Percentiles rank a stretch among this genome's conserved stretches.
Evolutionary conservation across 2,329 filamentous ascomycete genomes (phyloP).

Genomic region (Trichothecium sympodiale): DNA sequence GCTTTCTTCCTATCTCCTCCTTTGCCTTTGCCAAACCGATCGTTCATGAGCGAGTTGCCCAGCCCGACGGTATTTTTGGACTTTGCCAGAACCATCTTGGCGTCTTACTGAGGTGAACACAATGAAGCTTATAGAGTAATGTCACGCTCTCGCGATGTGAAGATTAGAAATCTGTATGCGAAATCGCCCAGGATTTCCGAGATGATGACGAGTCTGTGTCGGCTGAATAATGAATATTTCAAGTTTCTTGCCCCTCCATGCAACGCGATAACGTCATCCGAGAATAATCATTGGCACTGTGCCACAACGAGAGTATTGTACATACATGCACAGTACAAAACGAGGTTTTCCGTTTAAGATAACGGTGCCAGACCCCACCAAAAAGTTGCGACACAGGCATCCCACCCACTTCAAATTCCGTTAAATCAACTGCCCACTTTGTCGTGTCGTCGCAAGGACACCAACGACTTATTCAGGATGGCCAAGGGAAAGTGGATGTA

Average conservation of each 20-base stretch:
- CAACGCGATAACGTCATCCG: too few relatives aligned
- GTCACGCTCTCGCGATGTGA: too few relatives aligned
- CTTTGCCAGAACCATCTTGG: conserved; percentile 59
- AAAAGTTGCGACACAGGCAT: conserved; percentile 1
- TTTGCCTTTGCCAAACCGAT: conserved; percentile 91
- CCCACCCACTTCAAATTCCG: neutral
- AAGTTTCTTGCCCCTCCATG: too few relatives aligned
- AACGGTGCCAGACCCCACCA: neutral
- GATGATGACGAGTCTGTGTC: too few relatives aligned
- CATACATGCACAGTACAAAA: too few relatives aligned
- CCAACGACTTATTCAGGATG: conserved; percentile 41
- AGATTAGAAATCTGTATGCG: too few relatives aligned
- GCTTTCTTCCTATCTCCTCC: conserved; percentile 68
- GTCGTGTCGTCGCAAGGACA: conserved; percentile 4
- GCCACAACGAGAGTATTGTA: too few relatives aligned
- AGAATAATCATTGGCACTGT: too few relatives aligned
- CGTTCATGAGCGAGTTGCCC: conserved; percentile 97
- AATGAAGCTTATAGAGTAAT: too few relatives aligned
- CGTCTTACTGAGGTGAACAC: neutral
- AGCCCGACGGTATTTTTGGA: conserved; percentile 92
- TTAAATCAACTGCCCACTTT: neutral
- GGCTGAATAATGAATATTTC: too few relatives aligned
- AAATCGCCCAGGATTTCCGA: too few relatives aligned
- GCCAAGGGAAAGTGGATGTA: conserved; percentile 62
- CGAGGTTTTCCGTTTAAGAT: neutral